Percentiles rank a stretch among this genome's conserved stretches.
phyloP scores from a whole-genome alignment of 192 early-diverging fungal species.

The Chytriomyces sp. region DNA sequence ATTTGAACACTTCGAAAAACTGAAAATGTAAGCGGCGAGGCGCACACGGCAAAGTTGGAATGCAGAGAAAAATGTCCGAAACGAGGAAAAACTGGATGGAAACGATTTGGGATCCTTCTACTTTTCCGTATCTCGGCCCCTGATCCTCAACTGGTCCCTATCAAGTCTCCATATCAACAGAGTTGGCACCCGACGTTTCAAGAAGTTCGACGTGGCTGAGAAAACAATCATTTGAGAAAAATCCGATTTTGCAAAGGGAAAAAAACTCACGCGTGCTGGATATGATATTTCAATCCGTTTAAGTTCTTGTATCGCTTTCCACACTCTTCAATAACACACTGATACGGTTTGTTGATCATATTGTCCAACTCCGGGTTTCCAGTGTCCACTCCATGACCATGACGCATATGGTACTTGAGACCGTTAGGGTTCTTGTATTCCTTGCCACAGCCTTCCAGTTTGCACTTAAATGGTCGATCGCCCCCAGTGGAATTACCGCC shows the following conservation, averaged over 20 bases:
- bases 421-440: constrained; percentile 99
- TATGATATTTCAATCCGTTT: constrained; percentile 87
- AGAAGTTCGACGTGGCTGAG: constrained; percentile 21
- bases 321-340: constrained; percentile 83
- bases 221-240: no score
- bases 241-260: no score
- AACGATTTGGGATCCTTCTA: no score
- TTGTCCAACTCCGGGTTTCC: constrained; percentile 67
- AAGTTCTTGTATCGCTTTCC: constrained; percentile 98
- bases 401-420: constrained; percentile 92
- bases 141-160: no score
- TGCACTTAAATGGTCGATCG: constrained; percentile 91
- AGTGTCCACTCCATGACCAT: constrained; percentile 80
- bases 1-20: no score
- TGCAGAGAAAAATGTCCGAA: no score
- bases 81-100: no score
- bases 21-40: no score
- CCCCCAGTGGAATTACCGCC: constrained; percentile 38
- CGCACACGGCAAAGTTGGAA: no score
- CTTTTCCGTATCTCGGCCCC: no score
- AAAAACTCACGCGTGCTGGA: constrained; percentile 49
- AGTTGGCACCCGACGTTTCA: background rate
- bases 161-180: background rate
- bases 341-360: constrained; percentile 65
- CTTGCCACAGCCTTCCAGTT: constrained; percentile 86